These are phyloP conservation scores for Nicotiana noctiflora DNA, from an alignment of 257 asterid species.

Conservation along the genomic window DNA sequence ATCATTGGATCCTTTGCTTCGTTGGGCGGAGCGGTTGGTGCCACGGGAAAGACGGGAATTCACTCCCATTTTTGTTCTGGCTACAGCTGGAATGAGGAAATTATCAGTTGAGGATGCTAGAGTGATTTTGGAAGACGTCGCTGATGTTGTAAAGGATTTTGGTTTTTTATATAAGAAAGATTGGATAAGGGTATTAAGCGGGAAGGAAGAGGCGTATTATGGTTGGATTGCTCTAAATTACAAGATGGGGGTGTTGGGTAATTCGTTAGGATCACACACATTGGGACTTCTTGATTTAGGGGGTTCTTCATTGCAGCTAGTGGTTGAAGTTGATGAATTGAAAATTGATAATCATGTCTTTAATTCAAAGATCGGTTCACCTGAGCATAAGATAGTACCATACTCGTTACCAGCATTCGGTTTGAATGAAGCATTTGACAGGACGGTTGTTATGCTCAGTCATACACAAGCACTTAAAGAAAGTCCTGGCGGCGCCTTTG, in stretches of 20 bases:
- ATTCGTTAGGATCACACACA: constrained; percentile 31
- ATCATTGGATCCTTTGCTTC: constrained; percentile 61
- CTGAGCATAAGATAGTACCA: constrained; percentile 42
- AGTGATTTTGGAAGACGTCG: constrained; percentile 35
- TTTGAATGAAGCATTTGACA: constrained; percentile 71
- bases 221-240: constrained; percentile 80
- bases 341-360: constrained; percentile 28
- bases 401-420: constrained; percentile 71
- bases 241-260: constrained; percentile 47
- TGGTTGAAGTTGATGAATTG: constrained; percentile 42
- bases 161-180: constrained; percentile 37
- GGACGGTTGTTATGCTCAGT: constrained; percentile 55
- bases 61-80: constrained; percentile 62
- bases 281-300: constrained; percentile 87
- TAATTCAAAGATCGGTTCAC: constrained; percentile 44
- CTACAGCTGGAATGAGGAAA: constrained; percentile 87
- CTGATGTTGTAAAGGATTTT: constrained; percentile 40
- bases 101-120: constrained; percentile 31
- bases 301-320: constrained; percentile 85
- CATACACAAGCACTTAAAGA: constrained; percentile 37
- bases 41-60: constrained; percentile 35
- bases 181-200: constrained; percentile 75
- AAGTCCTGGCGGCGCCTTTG: constrained; percentile 33
- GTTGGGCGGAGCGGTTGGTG: constrained; percentile 55
- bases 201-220: constrained; percentile 79